A percentile compares a stretch with the other conserved stretches of the same genome.
phyloP scores from a whole-genome alignment of 129 eudicot genomes.

The Artemisia tridentata region DNA sequence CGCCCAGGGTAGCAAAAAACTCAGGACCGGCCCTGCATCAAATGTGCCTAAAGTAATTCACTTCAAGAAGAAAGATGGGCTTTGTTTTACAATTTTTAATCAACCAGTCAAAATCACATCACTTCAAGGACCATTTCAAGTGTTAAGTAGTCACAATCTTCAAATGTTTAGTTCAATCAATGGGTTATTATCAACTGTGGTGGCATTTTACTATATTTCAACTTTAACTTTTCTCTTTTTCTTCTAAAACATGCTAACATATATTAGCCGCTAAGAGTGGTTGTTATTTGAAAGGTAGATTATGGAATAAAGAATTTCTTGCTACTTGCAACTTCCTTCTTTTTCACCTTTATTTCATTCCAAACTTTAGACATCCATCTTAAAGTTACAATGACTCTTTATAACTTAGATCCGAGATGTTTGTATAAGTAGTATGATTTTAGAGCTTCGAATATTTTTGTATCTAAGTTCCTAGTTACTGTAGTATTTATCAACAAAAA shows the following conservation, averaged over 20 bases:
- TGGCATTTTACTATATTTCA: background rate
- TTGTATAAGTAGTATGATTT: too few relatives aligned
- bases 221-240: constrained; percentile 16
- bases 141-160: background rate
- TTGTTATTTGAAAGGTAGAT: constrained; percentile 10
- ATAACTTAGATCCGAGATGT: too few relatives aligned
- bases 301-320: constrained; percentile 25
- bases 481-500: background rate
- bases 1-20: too few relatives aligned
- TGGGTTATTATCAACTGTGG: background rate
- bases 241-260: constrained; percentile 3
- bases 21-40: too few relatives aligned
- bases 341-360: background rate
- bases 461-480: background rate
- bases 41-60: background rate
- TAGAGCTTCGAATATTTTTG: too few relatives aligned
- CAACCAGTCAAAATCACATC: constrained; percentile 9
- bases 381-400: background rate
- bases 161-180: constrained; percentile 7
- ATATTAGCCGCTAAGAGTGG: constrained; percentile 33
- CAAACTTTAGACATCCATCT: background rate
- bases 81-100: background rate
- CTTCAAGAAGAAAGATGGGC: background rate
- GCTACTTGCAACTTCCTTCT: constrained; percentile 23
- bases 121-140: background rate